phyloP scores from a whole-genome alignment of 345 rosid species.

The Turnera subulata region DNA sequence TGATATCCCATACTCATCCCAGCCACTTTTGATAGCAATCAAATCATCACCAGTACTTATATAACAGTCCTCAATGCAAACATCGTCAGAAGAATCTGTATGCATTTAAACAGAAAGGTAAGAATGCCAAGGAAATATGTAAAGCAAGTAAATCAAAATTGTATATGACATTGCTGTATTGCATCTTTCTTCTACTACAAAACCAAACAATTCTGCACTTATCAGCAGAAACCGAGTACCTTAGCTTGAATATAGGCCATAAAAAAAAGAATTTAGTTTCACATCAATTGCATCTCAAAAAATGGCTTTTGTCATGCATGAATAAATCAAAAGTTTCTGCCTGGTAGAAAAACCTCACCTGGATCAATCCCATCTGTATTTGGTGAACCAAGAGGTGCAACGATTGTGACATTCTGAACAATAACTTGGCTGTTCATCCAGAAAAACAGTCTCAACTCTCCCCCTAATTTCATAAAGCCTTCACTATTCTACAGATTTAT shows the following conservation, averaged over 20 bases:
- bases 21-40: constrained; percentile 87
- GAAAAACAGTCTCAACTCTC: constrained; percentile 37
- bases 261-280: no score
- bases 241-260: neutral
- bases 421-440: constrained; percentile 73
- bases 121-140: no score
- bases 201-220: no score
- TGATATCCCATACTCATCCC: constrained; percentile 93
- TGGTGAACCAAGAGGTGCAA: constrained; percentile 91
- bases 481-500: constrained; percentile 29
- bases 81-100: constrained; percentile 79
- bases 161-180: no score
- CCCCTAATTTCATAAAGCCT: constrained; percentile 36
- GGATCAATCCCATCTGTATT: constrained; percentile 97
- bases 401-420: constrained; percentile 76
- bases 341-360: constrained; percentile 46
- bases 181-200: no score
- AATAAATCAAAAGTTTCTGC: constrained; percentile 3
- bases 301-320: neutral
- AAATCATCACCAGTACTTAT: constrained; percentile 91
- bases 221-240: neutral
- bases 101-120: constrained; percentile 11
- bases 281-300: constrained; percentile 12
- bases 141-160: no score
- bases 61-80: constrained; percentile 85